Percentiles rank a stretch among this genome's conserved stretches.
Evolutionary conservation across 2,329 filamentous ascomycete species (phyloP).

Genomic region (Phoma herbarum): DNA sequence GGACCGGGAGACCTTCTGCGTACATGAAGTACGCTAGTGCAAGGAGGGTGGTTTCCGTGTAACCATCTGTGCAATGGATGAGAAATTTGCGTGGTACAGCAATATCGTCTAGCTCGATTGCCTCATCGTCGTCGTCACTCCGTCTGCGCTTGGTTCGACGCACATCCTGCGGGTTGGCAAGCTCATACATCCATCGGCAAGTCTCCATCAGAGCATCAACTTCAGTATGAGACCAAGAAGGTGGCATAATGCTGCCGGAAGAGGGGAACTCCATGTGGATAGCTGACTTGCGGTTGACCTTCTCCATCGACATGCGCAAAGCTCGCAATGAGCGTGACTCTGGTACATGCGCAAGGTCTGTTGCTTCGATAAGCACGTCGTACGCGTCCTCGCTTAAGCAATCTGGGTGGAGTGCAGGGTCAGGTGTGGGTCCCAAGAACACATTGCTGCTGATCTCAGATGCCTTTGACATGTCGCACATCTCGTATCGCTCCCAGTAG

Average conservation of each 20-base stretch:
- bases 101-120: conserved; percentile 62
- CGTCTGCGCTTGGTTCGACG: conserved; percentile 56
- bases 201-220: conserved; percentile 85
- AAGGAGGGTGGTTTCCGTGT: conserved; percentile 91
- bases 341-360: conserved; percentile 79
- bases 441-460: conserved; percentile 91
- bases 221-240: conserved; percentile 83
- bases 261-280: conserved; percentile 84
- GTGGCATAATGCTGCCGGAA: conserved; percentile 88
- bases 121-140: conserved; percentile 58
- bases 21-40: conserved; percentile 94
- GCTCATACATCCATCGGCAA: conserved; percentile 87
- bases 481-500: conserved; percentile 86
- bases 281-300: conserved; percentile 56
- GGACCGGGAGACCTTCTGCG: conserved; percentile 79
- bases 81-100: conserved; percentile 71
- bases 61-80: conserved; percentile 94
- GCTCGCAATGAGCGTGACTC: conserved; percentile 71
- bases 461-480: conserved; percentile 90
- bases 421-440: conserved; percentile 87
- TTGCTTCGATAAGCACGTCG: conserved; percentile 89
- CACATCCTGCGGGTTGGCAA: conserved; percentile 71
- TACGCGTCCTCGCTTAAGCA: conserved; percentile 65
- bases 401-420: conserved; percentile 62
- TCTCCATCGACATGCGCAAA: conserved; percentile 65